Conservation (phyloP, 208 protist genomes). For the Leishmania tarentolae region DNA sequence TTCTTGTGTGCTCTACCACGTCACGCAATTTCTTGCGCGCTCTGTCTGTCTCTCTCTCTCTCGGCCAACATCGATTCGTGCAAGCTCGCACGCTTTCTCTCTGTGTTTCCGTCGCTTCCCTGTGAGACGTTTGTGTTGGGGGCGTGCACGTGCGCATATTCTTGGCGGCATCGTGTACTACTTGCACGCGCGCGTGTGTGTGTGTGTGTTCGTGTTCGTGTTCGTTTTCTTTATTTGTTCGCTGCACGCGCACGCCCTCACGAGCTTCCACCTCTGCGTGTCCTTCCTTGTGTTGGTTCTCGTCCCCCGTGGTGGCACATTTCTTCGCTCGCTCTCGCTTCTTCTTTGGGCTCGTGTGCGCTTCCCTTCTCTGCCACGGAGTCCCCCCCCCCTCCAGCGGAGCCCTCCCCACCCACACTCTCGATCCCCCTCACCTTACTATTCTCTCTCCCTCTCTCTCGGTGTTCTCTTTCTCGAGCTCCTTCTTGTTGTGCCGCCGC, state of each 20-base stretch:
- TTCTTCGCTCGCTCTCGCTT: background rate
- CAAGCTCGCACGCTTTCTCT: no score
- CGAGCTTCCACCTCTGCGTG: background rate
- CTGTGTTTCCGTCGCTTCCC: no score
- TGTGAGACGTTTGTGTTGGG: no score
- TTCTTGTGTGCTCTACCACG: background rate
- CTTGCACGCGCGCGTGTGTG: no score
- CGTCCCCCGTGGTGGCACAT: background rate
- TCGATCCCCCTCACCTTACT: no score
- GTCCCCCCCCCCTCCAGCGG: background rate
- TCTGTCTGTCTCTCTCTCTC: background rate
- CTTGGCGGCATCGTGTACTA: no score
- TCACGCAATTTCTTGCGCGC: background rate
- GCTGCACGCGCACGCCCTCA: background rate
- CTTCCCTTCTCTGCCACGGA: background rate
- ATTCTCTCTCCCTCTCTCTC: background rate
- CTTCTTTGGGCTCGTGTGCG: background rate
- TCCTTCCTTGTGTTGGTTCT: background rate
- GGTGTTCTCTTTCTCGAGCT: background rate
- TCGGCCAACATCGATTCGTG: no score
- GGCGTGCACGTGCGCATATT: no score
- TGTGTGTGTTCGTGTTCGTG: background rate
- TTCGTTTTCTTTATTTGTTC: background rate
- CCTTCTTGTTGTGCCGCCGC: background rate
- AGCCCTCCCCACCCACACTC: no score